These are phyloP conservation scores for Tuber aestivum DNA, from an alignment of 495 filamentous ascomycete species.

Conservation along the genomic window DNA sequence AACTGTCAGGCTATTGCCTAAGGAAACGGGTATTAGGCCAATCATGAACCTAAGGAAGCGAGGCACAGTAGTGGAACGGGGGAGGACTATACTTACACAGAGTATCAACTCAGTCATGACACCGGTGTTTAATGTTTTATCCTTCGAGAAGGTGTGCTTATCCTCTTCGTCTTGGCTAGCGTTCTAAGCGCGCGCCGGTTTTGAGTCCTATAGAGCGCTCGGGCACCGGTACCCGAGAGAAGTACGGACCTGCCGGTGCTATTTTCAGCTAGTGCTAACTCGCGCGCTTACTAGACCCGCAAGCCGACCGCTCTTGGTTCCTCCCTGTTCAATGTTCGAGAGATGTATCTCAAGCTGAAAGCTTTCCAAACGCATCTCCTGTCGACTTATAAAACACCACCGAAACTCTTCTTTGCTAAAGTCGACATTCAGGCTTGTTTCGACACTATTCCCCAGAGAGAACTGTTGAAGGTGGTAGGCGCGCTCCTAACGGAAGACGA, in stretches of 20 bases:
- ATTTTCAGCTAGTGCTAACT: slow-evolving; percentile 19
- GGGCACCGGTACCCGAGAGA: not conserved
- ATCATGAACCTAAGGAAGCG: slow-evolving; percentile 79
- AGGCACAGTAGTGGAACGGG: slow-evolving; percentile 45
- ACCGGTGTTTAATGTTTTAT: slow-evolving; percentile 70
- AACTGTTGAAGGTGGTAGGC: slow-evolving; percentile 59
- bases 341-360: slow-evolving; percentile 72
- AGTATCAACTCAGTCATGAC: slow-evolving; percentile 78
- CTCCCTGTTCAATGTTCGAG: slow-evolving; percentile 70
- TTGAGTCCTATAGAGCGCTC: not conserved
- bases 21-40: slow-evolving; percentile 57
- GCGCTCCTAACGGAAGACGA: slow-evolving; percentile 56
- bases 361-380: slow-evolving; percentile 55
- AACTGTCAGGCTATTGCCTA: slow-evolving; percentile 50
- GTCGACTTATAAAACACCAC: slow-evolving; percentile 23
- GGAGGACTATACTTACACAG: slow-evolving; percentile 47
- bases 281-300: slow-evolving; percentile 43
- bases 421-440: slow-evolving; percentile 88
- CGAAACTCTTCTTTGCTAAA: slow-evolving; percentile 73
- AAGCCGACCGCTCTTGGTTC: slow-evolving; percentile 63
- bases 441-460: slow-evolving; percentile 83
- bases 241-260: not conserved
- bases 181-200: not conserved
- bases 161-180: not conserved
- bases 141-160: slow-evolving; percentile 61